These are phyloP conservation scores for Phaeotremella skinneri DNA, from an alignment of 768 basidiomycete species.

Conservation along the genomic window DNA sequence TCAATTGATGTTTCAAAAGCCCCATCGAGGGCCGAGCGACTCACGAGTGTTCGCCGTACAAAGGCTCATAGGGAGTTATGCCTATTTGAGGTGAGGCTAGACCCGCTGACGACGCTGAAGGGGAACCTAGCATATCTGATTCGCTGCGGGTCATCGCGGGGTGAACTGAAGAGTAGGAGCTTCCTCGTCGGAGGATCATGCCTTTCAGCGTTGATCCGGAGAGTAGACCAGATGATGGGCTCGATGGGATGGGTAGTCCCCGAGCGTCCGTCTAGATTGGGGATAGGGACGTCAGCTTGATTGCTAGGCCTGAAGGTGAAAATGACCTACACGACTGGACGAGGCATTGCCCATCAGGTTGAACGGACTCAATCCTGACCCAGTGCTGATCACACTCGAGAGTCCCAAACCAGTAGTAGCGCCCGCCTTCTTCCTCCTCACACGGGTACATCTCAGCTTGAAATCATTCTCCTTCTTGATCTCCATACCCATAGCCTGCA, in stretches of 20 bases:
- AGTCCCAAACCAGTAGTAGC: constrained; percentile 56
- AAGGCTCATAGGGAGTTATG: constrained; percentile 56
- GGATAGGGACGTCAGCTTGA: constrained; percentile 17
- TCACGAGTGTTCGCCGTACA: constrained; percentile 68
- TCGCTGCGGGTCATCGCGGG: constrained; percentile 28
- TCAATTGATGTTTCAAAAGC: background rate
- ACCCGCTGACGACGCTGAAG: constrained; percentile 19
- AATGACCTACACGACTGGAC: constrained; percentile 72
- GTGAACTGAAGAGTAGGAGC: constrained; percentile 62
- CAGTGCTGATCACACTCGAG: constrained; percentile 52
- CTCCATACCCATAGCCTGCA: constrained; percentile 87
- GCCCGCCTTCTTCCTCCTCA: constrained; percentile 63
- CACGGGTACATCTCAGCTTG: constrained; percentile 80
- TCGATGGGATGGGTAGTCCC: constrained; percentile 78
- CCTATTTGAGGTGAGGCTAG: constrained; percentile 50
- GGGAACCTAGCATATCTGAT: constrained; percentile 24
- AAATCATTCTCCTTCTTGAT: constrained; percentile 83
- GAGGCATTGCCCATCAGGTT: constrained; percentile 77
- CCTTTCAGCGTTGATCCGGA: constrained; percentile 80
- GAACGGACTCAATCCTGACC: constrained; percentile 59
- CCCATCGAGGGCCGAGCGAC: constrained; percentile 6
- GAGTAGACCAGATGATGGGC: constrained; percentile 60
- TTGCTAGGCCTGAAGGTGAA: background rate
- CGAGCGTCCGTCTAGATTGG: constrained; percentile 75
- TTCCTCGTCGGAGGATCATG: constrained; percentile 83